Percentiles rank a stretch among this genome's conserved stretches.
phyloP scores from a whole-genome alignment of 805 yeast species.

The Wickerhamiella hasegawae region DNA sequence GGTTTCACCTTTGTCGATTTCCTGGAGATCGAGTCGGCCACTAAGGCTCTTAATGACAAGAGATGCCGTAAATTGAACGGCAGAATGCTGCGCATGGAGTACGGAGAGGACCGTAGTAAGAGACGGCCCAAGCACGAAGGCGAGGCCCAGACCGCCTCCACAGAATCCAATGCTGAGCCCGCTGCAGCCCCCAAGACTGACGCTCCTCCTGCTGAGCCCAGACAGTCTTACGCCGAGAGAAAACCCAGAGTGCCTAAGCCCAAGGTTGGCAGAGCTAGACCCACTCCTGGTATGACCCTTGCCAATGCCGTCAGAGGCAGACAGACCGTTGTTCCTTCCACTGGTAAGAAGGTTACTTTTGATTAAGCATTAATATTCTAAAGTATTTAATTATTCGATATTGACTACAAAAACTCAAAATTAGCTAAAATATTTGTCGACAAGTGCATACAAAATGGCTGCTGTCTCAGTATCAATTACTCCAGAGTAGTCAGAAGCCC shows the following conservation, averaged over 20 bases:
- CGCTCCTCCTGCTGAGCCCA: neutral
- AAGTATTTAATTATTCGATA: too few species aligned
- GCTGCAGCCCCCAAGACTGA: neutral
- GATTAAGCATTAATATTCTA: slow-evolving; percentile 20
- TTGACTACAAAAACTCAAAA: too few species aligned
- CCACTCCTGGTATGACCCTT: slow-evolving; percentile 59
- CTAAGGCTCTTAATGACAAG: slow-evolving; percentile 63
- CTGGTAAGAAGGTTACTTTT: slow-evolving; percentile 75
- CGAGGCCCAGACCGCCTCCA: neutral
- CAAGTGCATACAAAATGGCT: neutral
- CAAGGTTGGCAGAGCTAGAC: slow-evolving; percentile 4
- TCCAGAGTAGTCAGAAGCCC: neutral
- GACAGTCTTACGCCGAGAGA: neutral
- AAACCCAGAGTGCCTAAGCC: neutral
- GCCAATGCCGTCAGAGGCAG: slow-evolving; percentile 80
- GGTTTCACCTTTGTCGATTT: slow-evolving; percentile 92
- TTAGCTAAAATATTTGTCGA: neutral
- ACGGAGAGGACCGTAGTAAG: slow-evolving; percentile 87
- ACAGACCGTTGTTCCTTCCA: slow-evolving; percentile 73
- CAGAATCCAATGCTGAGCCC: neutral
- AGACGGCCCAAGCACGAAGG: slow-evolving; percentile 22
- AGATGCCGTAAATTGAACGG: slow-evolving; percentile 49
- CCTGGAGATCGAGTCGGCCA: slow-evolving; percentile 63
- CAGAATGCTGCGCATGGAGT: slow-evolving; percentile 72
- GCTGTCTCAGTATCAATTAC: neutral